These are phyloP conservation scores for Aspergillus tubingensis DNA, from an alignment of 2,329 filamentous ascomycete genomes.

Conservation along the genomic window DNA sequence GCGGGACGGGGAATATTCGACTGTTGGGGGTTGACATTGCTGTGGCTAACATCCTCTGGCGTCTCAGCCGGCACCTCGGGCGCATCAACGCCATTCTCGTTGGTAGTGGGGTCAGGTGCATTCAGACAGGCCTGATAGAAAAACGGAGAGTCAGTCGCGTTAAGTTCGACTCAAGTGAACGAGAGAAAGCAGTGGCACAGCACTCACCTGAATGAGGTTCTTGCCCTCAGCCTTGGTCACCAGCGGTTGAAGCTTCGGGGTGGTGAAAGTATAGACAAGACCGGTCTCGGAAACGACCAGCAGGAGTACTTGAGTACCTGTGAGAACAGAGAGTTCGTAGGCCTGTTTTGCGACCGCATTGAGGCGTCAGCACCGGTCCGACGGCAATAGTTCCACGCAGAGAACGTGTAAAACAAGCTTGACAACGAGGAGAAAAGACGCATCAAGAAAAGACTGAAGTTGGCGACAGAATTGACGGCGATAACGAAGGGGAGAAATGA, in stretches of 20 bases:
- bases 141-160: slow-evolving; percentile 20
- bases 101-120: slow-evolving; percentile 84
- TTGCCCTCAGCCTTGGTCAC: slow-evolving; percentile 99
- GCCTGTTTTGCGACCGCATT: slow-evolving; percentile 60
- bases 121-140: slow-evolving; percentile 86
- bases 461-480: slow-evolving; percentile 5
- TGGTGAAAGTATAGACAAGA: slow-evolving; percentile 97
- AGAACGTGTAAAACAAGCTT: slow-evolving; percentile 5
- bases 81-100: slow-evolving; percentile 79
- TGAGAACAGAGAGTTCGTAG: slow-evolving; percentile 95
- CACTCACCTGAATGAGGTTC: slow-evolving; percentile 92
- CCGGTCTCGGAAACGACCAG: slow-evolving; percentile 97
- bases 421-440: slow-evolving; percentile 8
- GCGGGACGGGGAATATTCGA: slow-evolving; percentile 67
- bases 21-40: slow-evolving; percentile 71
- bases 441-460: background rate
- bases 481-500: slow-evolving; percentile 12
- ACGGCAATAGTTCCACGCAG: slow-evolving; percentile 1
- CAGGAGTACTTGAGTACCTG: slow-evolving; percentile 93
- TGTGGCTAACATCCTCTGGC: slow-evolving; percentile 81
- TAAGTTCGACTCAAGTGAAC: background rate
- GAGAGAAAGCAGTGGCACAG: background rate
- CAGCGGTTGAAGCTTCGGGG: slow-evolving; percentile 94
- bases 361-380: slow-evolving; percentile 16
- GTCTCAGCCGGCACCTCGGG: slow-evolving; percentile 75